Evolutionary conservation across 2,329 filamentous ascomycete genomes (phyloP).

Genomic region (Pseudocercospora cruenta): DNA sequence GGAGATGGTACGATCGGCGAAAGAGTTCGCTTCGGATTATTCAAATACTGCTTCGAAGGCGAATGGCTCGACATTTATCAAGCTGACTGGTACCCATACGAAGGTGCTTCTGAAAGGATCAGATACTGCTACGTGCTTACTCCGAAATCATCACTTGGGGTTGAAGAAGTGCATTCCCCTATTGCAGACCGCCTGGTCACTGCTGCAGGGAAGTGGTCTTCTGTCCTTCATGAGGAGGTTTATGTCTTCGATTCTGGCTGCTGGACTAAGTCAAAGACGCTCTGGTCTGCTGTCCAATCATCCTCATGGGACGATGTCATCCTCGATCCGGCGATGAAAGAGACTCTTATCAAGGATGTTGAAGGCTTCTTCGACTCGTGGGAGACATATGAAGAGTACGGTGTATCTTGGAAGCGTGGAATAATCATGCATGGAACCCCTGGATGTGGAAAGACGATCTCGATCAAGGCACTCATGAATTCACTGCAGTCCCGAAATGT

Average conservation of each 20-base stretch:
- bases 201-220: conserved; percentile 44
- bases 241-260: conserved; percentile 49
- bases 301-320: conserved; percentile 52
- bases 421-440: conserved; percentile 45
- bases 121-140: conserved; percentile 27
- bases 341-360: conserved; percentile 43
- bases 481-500: conserved; percentile 44
- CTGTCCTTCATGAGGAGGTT: conserved; percentile 45
- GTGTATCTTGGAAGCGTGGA: conserved; percentile 55
- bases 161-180: conserved; percentile 31
- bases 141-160: conserved; percentile 5
- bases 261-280: conserved; percentile 44
- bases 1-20: conserved; percentile 42
- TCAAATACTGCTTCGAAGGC: conserved; percentile 46
- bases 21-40: conserved; percentile 46
- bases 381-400: conserved; percentile 47
- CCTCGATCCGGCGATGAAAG: conserved; percentile 49
- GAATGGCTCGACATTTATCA: conserved; percentile 45
- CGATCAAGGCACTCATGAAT: conserved; percentile 46
- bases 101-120: not conserved
- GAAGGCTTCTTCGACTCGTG: conserved; percentile 46
- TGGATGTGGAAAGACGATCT: conserved; percentile 52
- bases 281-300: conserved; percentile 47
- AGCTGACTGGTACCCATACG: conserved; percentile 37
- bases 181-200: conserved; percentile 42